phyloP scores from a whole-genome alignment of 495 filamentous ascomycete species.

The Polyplosphaeria fusca region DNA sequence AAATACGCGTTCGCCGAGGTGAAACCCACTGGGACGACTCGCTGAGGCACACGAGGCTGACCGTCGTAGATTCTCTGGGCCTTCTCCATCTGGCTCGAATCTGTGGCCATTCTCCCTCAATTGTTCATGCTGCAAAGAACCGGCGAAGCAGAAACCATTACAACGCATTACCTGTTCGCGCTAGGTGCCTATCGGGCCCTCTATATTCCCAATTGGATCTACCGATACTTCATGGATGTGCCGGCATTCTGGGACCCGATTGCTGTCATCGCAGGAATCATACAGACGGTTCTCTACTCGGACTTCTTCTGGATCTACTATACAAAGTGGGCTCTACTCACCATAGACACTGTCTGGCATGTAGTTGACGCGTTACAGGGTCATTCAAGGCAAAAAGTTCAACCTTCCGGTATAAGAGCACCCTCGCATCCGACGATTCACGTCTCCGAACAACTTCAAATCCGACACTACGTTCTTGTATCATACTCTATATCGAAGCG shows the following conservation, averaged over 20 bases:
- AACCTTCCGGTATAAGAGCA: constrained; percentile 34
- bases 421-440: not conserved
- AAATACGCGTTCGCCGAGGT: constrained; percentile 67
- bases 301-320: constrained; percentile 99
- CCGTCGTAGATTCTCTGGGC: constrained; percentile 80
- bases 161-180: constrained; percentile 97
- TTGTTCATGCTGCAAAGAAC: constrained; percentile 97
- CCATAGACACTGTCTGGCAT: not conserved
- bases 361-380: constrained; percentile 20
- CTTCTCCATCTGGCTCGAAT: constrained; percentile 96
- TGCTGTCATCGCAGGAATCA: constrained; percentile 77
- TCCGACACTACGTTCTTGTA: too few species aligned
- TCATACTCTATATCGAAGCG: too few species aligned
- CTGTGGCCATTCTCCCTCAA: constrained; percentile 93
- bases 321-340: constrained; percentile 63
- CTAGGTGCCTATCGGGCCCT: constrained; percentile 84
- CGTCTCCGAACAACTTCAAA: too few species aligned
- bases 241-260: constrained; percentile 67
- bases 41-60: not conserved
- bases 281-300: constrained; percentile 93
- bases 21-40: not conserved
- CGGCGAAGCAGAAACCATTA: constrained; percentile 96
- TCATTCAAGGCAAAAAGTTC: constrained; percentile 40
- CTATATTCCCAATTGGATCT: constrained; percentile 99
- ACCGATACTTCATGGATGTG: constrained; percentile 71